phyloP scores from a whole-genome alignment of 306 rosid genomes.

The Quercus suber region DNA sequence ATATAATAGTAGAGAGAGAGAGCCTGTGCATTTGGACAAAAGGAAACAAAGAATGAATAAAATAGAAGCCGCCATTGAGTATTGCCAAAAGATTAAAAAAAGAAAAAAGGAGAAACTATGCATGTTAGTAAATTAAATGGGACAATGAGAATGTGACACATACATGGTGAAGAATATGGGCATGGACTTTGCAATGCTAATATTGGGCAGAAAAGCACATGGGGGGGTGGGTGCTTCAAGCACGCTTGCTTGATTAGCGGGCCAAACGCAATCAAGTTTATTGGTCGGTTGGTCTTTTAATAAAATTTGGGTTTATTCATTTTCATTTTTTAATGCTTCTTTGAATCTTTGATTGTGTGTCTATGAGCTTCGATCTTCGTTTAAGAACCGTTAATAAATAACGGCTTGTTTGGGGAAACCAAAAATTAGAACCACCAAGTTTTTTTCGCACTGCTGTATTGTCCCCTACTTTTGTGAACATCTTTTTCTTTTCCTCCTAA shows the following conservation, averaged over 20 bases:
- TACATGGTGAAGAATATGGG: slow-evolving; percentile 41
- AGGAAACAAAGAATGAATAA: slow-evolving; percentile 18
- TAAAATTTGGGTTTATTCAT: background rate
- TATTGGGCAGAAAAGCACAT: slow-evolving; percentile 65
- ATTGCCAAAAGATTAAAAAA: slow-evolving; percentile 20
- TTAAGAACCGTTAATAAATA: background rate
- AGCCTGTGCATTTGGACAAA: slow-evolving; percentile 17
- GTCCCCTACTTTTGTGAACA: too few relatives aligned
- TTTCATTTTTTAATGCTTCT: background rate
- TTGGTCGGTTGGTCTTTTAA: slow-evolving; percentile 29
- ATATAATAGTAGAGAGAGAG: slow-evolving; percentile 29
- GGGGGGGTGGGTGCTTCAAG: slow-evolving; percentile 49
- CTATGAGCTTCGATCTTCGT: background rate
- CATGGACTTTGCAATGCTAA: slow-evolving; percentile 27
- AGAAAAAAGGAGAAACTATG: background rate
- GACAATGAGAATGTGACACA: slow-evolving; percentile 21
- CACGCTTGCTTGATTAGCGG: slow-evolving; percentile 76
- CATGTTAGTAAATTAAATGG: background rate
- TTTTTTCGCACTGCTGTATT: too few relatives aligned
- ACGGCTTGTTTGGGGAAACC: background rate
- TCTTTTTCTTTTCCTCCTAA: too few relatives aligned
- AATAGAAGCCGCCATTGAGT: slow-evolving; percentile 37
- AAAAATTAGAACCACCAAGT: background rate
- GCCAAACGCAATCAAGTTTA: slow-evolving; percentile 28
- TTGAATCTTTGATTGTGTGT: background rate